Evolutionary conservation across 2,329 filamentous ascomycete species (phyloP).

Genomic region (Aureobasidium sp.): DNA sequence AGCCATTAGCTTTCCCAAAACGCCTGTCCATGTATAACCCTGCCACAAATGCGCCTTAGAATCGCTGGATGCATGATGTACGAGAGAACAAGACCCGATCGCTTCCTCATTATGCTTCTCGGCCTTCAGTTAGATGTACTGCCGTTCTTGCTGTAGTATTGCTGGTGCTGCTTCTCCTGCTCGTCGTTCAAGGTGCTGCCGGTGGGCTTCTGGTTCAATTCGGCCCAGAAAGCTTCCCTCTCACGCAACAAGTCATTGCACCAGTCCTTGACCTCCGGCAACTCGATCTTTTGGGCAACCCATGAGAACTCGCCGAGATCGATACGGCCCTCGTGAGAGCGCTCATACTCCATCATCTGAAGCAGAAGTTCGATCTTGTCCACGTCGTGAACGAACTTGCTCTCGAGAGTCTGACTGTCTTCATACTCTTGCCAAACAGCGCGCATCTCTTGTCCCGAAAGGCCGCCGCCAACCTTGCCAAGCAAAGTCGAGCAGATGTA

Average conservation of each 20-base stretch:
- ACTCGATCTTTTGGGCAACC: slow-evolving; percentile 76
- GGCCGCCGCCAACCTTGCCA: slow-evolving; percentile 77
- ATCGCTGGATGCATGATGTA: slow-evolving; percentile 7
- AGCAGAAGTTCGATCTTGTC: slow-evolving; percentile 97
- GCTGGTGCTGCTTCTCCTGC: slow-evolving; percentile 34
- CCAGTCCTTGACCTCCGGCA: slow-evolving; percentile 86
- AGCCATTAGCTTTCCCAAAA: slow-evolving; percentile 12
- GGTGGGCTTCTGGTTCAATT: slow-evolving; percentile 31
- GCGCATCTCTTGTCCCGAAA: slow-evolving; percentile 74
- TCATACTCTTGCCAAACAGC: slow-evolving; percentile 97
- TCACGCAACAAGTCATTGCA: slow-evolving; percentile 80
- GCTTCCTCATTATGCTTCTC: background rate
- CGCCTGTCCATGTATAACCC: slow-evolving; percentile 8
- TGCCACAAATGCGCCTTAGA: slow-evolving; percentile 10
- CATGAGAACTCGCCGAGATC: slow-evolving; percentile 91
- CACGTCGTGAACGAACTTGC: slow-evolving; percentile 93
- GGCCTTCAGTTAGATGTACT: background rate
- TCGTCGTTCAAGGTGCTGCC: slow-evolving; percentile 29
- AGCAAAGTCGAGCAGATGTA: slow-evolving; percentile 82
- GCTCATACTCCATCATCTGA: slow-evolving; percentile 98
- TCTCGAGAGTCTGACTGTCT: slow-evolving; percentile 84
- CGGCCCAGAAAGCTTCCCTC: slow-evolving; percentile 76
- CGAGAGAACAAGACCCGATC: background rate
- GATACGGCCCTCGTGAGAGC: slow-evolving; percentile 66
- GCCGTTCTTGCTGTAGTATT: slow-evolving; percentile 35